Percentiles rank a stretch among this genome's conserved stretches.
Evolutionary conservation across 176 grass and related monocot genomes (phyloP).

Genomic region (Hordeum marinum): DNA sequence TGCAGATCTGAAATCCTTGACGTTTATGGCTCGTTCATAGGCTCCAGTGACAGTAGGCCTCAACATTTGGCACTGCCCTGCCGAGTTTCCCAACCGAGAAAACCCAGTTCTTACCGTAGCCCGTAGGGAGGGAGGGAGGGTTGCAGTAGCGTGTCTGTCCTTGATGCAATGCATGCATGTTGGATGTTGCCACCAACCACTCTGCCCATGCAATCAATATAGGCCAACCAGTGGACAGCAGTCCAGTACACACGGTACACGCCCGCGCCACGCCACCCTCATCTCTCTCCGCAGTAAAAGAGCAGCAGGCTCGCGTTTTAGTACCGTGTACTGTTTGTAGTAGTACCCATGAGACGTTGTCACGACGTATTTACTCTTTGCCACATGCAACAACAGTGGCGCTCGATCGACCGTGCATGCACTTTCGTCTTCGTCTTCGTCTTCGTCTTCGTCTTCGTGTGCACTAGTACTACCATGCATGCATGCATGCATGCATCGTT

Average conservation of each 20-base stretch:
- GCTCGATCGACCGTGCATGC: neutral
- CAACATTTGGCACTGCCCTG: neutral
- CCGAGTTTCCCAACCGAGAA: neutral
- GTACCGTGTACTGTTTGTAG: neutral
- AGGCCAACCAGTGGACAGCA: neutral
- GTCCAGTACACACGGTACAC: neutral
- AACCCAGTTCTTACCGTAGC: neutral
- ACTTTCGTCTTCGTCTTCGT: neutral
- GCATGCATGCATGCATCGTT: neutral
- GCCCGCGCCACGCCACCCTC: too few species aligned
- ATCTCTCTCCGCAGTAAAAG: neutral
- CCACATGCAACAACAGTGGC: constrained; percentile 27
- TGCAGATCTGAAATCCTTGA: neutral
- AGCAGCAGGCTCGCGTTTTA: neutral
- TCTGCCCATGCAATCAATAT: constrained; percentile 14
- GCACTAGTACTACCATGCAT: neutral
- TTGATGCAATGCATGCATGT: neutral
- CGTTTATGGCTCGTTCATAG: neutral
- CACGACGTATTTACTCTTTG: constrained; percentile 1
- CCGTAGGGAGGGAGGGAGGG: neutral
- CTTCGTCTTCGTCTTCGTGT: neutral
- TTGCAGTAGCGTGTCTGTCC: neutral
- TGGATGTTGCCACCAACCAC: neutral
- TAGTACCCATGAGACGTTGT: neutral
- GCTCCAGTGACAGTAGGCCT: neutral